Base-by-base conservation (phyloP, 2,329 filamentous ascomycete genomes). In the Ophiostoma tasmaniense region DNA sequence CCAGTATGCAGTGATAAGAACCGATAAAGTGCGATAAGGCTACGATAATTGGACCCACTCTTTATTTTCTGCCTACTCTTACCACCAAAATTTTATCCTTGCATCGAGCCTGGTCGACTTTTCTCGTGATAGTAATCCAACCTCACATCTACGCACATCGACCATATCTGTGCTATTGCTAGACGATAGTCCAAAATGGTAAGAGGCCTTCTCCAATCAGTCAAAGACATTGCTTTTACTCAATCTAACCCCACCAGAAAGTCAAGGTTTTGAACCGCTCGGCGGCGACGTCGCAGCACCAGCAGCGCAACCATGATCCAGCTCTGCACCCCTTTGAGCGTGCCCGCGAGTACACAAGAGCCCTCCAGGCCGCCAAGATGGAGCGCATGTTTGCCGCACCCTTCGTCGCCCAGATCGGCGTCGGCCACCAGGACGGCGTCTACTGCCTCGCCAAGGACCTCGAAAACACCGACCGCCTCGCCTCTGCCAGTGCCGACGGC, bases 361-460 rank as follows among this genome's bases (percentile, higher is more conserved):
- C 84, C 8, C 78, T 86, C 72, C 85, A 92, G 86, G 93, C 93
- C 33, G 92, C 93, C 70, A 97, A 97, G 79, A 81, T 97, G 71
- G 92, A 97, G 80, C 90, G 93, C 74, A 94, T 97, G 90, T 96
- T 79, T 65, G 85, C 82, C 8, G 80, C 81, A 70, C 82, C 83
- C 3, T 97, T 97, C 76, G 81, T 99, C 62, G 91, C 86, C 0
- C 92, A 97, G 78, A 87, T 99, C 30, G 94, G 94, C 68, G 85
- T 87, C 39, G 94, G 95, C 25, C 95, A 99, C 79, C 91, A 97
- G 69, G 95, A 99, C 76, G 95, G 95, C 72, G 88, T 91, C 11
- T 95, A 94, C 78, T 87, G 87, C 45, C 87, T 95, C 78, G 89
- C 90, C 70, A 93, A 93, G 78, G 92, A 95, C 74, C 90, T 90